Conservation (phyloP, 2,329 filamentous ascomycete species). For the Hypoxylon sp. region DNA sequence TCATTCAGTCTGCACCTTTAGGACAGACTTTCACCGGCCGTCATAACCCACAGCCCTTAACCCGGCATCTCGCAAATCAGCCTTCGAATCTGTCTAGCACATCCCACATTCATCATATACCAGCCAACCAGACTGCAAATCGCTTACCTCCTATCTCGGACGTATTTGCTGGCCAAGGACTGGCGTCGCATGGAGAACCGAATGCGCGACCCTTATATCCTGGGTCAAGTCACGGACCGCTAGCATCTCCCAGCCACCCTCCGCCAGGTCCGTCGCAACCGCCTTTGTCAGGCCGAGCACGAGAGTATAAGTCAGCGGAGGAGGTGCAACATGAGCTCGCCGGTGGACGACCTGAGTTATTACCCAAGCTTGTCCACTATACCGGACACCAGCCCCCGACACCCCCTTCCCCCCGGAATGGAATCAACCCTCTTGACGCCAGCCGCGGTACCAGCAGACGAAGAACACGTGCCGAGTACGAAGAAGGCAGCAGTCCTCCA, state of each 20-base stretch:
- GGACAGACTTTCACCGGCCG: constrained; percentile 95
- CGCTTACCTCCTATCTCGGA: constrained; percentile 92
- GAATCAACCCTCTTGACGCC: constrained; percentile 55
- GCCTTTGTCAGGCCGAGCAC: constrained; percentile 69
- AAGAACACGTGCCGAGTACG: constrained; percentile 88
- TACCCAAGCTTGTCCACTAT: constrained; percentile 95
- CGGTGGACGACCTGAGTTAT: constrained; percentile 88
- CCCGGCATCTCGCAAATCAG: constrained; percentile 81
- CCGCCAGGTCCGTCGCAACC: constrained; percentile 58
- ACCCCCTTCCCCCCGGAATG: constrained; percentile 79
- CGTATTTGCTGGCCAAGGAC: constrained; percentile 81
- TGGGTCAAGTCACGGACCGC: constrained; percentile 69
- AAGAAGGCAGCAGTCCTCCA: constrained; percentile 85
- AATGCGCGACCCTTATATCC: constrained; percentile 63
- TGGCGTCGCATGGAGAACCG: constrained; percentile 68
- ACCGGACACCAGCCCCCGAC: constrained; percentile 93
- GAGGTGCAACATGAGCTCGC: constrained; percentile 91
- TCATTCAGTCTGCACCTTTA: constrained; percentile 95
- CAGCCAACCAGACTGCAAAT: constrained; percentile 88
- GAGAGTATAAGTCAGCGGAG: constrained; percentile 95
- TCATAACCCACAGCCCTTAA: constrained; percentile 78
- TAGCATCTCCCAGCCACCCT: constrained; percentile 81
- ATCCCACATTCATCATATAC: constrained; percentile 90
- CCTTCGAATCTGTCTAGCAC: constrained; percentile 83
- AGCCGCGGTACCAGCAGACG: constrained; percentile 72